phyloP scores from a whole-genome alignment of 2,329 filamentous ascomycete species.

The Lecanicillium sp. region DNA sequence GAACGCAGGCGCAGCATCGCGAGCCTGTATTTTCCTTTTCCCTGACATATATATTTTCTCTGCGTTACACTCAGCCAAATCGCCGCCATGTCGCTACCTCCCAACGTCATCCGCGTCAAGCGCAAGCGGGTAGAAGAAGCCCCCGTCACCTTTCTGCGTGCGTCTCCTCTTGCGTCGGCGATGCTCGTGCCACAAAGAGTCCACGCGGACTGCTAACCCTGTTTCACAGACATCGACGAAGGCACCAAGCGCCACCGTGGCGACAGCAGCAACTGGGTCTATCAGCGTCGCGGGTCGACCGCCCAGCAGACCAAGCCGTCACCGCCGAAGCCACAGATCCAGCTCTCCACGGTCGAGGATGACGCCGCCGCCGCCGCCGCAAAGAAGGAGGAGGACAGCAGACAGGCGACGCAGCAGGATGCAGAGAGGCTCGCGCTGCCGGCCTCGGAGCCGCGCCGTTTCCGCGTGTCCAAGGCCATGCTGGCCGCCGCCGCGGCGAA shows the following conservation, averaged over 20 bases:
- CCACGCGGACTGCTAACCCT: background rate
- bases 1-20: too few species aligned
- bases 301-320: constrained; percentile 21
- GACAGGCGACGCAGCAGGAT: constrained; percentile 14
- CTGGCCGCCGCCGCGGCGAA: constrained; percentile 29
- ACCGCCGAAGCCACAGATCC: constrained; percentile 39
- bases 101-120: constrained; percentile 55
- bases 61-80: too few species aligned
- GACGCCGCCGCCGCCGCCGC: too few species aligned
- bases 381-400: background rate
- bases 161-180: constrained; percentile 23
- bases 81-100: constrained; percentile 47
- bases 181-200: background rate
- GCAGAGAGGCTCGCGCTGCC: constrained; percentile 12
- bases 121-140: constrained; percentile 51
- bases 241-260: constrained; percentile 48
- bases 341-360: constrained; percentile 38
- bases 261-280: constrained; percentile 44
- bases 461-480: constrained; percentile 48
- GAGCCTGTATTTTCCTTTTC: background rate
- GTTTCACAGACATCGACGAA: constrained; percentile 42
- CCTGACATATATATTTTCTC: too few species aligned
- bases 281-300: constrained; percentile 42
- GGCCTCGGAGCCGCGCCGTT: constrained; percentile 40
- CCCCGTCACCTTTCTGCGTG: constrained; percentile 52